Conservation (phyloP, 129 eudicot genomes). For the Lactuca sativa region DNA sequence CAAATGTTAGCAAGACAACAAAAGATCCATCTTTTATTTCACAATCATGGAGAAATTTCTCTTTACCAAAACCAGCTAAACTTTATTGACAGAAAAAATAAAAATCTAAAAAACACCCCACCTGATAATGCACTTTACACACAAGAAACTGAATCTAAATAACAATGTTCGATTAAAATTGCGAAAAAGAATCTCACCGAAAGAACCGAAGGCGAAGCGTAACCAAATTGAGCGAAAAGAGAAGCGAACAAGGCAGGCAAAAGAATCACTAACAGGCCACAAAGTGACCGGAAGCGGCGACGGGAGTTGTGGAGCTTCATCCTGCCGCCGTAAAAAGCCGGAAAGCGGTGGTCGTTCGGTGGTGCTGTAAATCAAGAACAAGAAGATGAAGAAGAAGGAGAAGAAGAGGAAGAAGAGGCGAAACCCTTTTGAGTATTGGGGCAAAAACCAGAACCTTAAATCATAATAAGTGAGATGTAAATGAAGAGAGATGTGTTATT, state of each 20-base stretch:
- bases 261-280: conserved; percentile 41
- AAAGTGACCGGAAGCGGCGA: conserved; percentile 43
- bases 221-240: conserved; percentile 42
- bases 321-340: conserved; percentile 1
- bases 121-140: conserved; percentile 11
- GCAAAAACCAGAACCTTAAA: not conserved
- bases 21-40: conserved; percentile 16
- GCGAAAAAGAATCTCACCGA: conserved; percentile 45
- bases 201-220: conserved; percentile 49
- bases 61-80: conserved; percentile 26
- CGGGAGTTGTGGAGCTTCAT: conserved; percentile 38
- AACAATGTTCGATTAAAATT: not conserved
- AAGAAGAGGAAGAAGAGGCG: conserved; percentile 8
- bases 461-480: conserved; percentile 11
- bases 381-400: not conserved
- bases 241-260: conserved; percentile 36
- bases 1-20: not conserved
- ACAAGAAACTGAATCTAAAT: not conserved
- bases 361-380: conserved; percentile 1
- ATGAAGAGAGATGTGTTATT: conserved; percentile 10
- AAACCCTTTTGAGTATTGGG: not conserved
- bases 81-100: conserved; percentile 21
- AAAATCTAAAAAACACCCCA: not conserved
- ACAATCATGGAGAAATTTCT: conserved; percentile 7
- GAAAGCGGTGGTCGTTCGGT: conserved; percentile 1